These are phyloP conservation scores for Leucoagaricus sp. DNA, from an alignment of 1,284 basidiomycete genomes.

Conservation along the genomic window DNA sequence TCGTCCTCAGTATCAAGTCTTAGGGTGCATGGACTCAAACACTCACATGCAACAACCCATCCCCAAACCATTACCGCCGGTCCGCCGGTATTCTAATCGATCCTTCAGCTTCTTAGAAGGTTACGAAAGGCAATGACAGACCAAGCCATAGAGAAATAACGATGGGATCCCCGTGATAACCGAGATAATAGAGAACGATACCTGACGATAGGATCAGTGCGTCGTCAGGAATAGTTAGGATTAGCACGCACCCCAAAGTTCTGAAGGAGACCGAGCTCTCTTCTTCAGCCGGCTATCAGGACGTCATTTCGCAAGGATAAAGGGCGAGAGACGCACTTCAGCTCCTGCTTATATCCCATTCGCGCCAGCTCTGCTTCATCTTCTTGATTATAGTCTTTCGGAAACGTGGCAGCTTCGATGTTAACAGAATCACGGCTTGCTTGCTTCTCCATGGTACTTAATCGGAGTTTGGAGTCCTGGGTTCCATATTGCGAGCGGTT, in stretches of 20 bases:
- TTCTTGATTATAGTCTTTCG: constrained; percentile 15
- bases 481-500: not conserved
- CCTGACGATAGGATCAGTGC: constrained; percentile 25
- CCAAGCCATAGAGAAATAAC: constrained; percentile 66
- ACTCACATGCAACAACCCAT: constrained; percentile 64
- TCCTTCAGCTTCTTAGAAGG: constrained; percentile 6
- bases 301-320: not conserved
- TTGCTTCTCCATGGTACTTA: not conserved
- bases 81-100: constrained; percentile 62
- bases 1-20: not conserved
- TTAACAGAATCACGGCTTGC: not conserved
- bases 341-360: constrained; percentile 77
- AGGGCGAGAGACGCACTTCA: constrained; percentile 46
- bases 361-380: constrained; percentile 69
- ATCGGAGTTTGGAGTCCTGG: not conserved
- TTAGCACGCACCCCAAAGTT: constrained; percentile 60
- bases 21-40: not conserved
- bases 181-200: constrained; percentile 76
- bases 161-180: constrained; percentile 71
- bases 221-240: constrained; percentile 9
- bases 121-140: constrained; percentile 32
- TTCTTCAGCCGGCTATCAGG: constrained; percentile 11
- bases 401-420: not conserved
- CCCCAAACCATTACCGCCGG: constrained; percentile 77
- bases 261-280: constrained; percentile 32